Conservation (phyloP, 495 filamentous ascomycete species). For the Bathelium albidoporum region DNA sequence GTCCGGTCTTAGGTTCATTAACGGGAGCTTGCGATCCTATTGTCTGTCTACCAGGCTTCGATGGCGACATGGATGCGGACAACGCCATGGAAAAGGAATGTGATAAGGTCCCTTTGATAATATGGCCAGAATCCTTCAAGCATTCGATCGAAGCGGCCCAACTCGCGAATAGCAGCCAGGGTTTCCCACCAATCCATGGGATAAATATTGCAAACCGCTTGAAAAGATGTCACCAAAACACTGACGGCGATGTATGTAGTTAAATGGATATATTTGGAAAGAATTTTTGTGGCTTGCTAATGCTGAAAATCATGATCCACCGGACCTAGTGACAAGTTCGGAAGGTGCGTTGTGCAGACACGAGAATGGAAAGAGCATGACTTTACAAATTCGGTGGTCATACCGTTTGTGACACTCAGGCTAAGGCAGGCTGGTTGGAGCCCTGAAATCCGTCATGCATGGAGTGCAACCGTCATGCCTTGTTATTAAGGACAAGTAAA, state of each 20-base stretch:
- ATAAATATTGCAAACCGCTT: background rate
- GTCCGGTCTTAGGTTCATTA: background rate
- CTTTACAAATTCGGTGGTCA: too few relatives aligned
- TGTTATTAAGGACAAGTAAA: too few relatives aligned
- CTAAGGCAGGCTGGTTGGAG: too few relatives aligned
- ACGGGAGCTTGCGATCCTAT: background rate
- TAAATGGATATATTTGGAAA: background rate
- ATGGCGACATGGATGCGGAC: background rate
- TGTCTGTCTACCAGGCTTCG: background rate
- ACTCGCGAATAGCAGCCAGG: background rate
- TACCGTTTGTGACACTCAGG: too few relatives aligned
- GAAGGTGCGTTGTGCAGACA: too few relatives aligned
- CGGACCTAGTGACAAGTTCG: too few relatives aligned
- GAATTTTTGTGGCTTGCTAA: background rate
- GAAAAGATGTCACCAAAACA: background rate
- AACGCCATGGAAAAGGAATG: background rate
- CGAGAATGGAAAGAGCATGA: too few relatives aligned
- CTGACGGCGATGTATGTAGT: background rate
- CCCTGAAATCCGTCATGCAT: too few relatives aligned
- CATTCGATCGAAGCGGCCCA: background rate
- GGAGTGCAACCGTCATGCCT: too few relatives aligned
- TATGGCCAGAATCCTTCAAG: background rate
- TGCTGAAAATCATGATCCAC: background rate
- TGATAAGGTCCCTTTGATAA: background rate
- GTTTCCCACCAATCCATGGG: background rate